Base-by-base conservation (phyloP, 306 rosid species). In the Amphicarpaea edgeworthii region DNA sequence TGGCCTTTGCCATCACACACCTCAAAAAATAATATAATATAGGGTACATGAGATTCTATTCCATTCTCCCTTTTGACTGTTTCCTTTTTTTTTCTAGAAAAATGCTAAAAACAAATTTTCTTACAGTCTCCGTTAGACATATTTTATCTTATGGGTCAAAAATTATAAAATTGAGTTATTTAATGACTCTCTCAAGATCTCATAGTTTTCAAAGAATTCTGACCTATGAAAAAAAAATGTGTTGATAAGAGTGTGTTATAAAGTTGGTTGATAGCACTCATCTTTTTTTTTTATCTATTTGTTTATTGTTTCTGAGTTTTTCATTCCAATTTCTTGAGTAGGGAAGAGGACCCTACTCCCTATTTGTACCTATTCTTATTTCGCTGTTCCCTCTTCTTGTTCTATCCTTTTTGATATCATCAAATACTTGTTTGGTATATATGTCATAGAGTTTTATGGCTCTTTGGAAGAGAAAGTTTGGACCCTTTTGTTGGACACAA, bases 281-380 rank as follows among this genome's bases (percentile, higher is more conserved):
- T 76, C 32, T 9, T 58, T 57, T 81, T 86, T 84, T 82, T 28
- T 28, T 28, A n/a, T 28, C 32, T 28, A 28, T 28, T 28, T 70
- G 34, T 51, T 79, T 80, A 32, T 61, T 73, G 50, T 19, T 19
- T 26, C 34, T 50, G 54, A 41, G 14, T 59, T 28, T 38, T 78
- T 40, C 45, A 4, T 41, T 45, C 80, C 69, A 60, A 17, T 82
- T 77, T 80, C 82, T 70, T 62, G 71, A 72, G 69, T 54, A 72
- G 51, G 53, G 76, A 82, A 81, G 72, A 82, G 83, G 72, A 60
- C 53, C 72, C 81, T 63, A 20, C 73, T 65, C 68, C 69, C 64
- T 40, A 49, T 81, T 77, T 87, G 76, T 84, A 83, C 86, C 82
- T 87, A 42, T 81, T 84, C 77, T 83, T 80, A 73, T 76, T 70